These are phyloP conservation scores for Colletotrichum cuscutae DNA, from an alignment of 2,329 filamentous ascomycete species.

Conservation along the genomic window DNA sequence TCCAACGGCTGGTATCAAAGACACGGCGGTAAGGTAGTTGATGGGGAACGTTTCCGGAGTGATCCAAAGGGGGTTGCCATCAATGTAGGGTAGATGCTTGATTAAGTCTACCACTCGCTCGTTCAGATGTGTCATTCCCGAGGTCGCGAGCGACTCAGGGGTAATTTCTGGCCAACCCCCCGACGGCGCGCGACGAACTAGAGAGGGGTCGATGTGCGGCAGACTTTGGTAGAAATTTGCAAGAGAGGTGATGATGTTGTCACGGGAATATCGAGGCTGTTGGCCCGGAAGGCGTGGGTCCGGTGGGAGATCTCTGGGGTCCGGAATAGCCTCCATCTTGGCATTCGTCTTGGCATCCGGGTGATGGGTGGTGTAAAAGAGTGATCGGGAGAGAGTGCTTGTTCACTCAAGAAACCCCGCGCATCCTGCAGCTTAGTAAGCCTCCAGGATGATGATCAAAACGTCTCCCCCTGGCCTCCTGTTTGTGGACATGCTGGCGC, in stretches of 20 bases:
- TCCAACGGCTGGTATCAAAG: neutral
- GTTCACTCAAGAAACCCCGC: neutral
- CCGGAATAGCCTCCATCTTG: constrained; percentile 3
- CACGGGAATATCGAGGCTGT: constrained; percentile 6
- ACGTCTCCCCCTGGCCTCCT: neutral
- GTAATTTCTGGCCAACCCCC: constrained; percentile 14
- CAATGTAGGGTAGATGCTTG: constrained; percentile 8
- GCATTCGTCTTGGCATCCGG: constrained; percentile 3
- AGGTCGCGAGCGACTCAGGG: neutral
- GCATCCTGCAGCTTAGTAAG: neutral
- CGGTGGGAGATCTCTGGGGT: neutral
- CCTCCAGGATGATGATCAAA: neutral
- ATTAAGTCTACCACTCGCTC: constrained; percentile 4
- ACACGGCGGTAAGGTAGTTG: constrained; percentile 1
- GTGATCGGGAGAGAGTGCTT: neutral
- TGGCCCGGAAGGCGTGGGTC: constrained; percentile 4
- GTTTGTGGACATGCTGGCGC: neutral
- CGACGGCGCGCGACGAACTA: neutral
- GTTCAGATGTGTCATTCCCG: neutral
- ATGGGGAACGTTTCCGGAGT: constrained; percentile 8
- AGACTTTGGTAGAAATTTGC: neutral
- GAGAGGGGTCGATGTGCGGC: constrained; percentile 7
- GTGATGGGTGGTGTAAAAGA: neutral
- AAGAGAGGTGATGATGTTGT: neutral
- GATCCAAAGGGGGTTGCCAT: constrained; percentile 9